These are phyloP conservation scores for Talaromyces proteolyticus DNA, from an alignment of 495 filamentous ascomycete genomes.

Conservation along the genomic window DNA sequence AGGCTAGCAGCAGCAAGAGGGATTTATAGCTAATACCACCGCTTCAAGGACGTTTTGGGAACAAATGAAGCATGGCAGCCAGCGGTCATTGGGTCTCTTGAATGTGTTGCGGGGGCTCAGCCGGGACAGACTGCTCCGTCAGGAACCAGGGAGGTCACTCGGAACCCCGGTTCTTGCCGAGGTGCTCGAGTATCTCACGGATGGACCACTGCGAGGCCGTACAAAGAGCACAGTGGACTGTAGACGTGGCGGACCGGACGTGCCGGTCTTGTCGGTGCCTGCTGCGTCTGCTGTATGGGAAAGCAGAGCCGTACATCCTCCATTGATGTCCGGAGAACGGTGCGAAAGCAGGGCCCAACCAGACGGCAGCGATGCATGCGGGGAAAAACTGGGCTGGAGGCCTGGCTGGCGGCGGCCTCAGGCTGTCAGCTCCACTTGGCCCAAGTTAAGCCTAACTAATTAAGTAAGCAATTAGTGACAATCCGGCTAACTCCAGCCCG, in stretches of 20 bases:
- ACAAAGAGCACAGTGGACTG: too few species aligned
- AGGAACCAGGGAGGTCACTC: not conserved
- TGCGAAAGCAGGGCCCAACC: not conserved
- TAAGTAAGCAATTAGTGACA: too few species aligned
- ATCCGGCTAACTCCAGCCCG: too few species aligned
- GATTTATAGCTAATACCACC: too few species aligned
- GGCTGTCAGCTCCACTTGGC: too few species aligned
- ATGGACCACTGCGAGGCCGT: too few species aligned
- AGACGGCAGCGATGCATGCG: not conserved
- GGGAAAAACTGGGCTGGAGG: not conserved
- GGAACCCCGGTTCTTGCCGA: slow-evolving; percentile 5
- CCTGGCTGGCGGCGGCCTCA: not conserved
- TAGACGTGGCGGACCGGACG: too few species aligned
- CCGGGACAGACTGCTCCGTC: slow-evolving; percentile 7
- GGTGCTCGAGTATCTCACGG: not conserved
- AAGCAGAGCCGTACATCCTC: not conserved
- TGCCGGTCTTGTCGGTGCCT: too few species aligned
- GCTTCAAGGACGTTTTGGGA: too few species aligned
- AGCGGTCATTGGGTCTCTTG: not conserved
- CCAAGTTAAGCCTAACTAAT: too few species aligned
- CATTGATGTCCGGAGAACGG: not conserved
- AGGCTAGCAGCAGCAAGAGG: too few species aligned
- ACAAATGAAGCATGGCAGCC: not conserved
- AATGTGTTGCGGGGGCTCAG: not conserved
- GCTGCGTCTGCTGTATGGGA: not conserved